Evolutionary conservation across 306 rosid species (phyloP).

Genomic region (Vicia faba): DNA sequence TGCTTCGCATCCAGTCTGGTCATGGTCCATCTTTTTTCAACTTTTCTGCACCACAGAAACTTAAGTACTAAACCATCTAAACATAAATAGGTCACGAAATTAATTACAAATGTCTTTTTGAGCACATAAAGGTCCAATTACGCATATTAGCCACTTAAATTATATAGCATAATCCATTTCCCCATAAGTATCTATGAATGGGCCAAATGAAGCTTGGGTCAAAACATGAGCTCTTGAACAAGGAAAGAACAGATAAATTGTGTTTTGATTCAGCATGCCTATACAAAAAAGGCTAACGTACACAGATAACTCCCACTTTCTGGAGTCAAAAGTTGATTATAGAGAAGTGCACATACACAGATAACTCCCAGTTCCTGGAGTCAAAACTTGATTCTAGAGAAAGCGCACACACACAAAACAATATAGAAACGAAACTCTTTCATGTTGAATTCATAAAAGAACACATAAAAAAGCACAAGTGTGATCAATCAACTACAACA

Average conservation of each 20-base stretch:
- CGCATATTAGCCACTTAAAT: not conserved
- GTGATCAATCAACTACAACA: not conserved
- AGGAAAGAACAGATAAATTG: not conserved
- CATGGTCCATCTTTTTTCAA: constrained; percentile 74
- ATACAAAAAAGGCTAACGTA: not conserved
- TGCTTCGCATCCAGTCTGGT: constrained; percentile 91
- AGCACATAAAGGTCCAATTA: not conserved
- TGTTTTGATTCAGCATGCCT: constrained; percentile 16
- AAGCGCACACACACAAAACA: not conserved
- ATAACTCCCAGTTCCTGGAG: not conserved
- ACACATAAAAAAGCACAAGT: not conserved
- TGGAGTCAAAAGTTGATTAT: not conserved
- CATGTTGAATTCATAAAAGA: not conserved
- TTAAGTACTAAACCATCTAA: not conserved
- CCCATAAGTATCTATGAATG: not conserved
- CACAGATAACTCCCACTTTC: not conserved
- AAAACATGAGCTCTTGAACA: not conserved
- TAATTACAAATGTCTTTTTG: constrained; percentile 11
- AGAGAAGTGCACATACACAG: not conserved
- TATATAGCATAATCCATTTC: not conserved
- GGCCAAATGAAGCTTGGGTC: constrained; percentile 1
- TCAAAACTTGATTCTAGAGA: not conserved
- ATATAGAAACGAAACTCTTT: not conserved
- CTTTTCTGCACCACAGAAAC: constrained; percentile 50
- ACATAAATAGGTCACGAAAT: not conserved